Base-by-base conservation (phyloP, 179 eudicot genomes). In the Actinidia chinensis region DNA sequence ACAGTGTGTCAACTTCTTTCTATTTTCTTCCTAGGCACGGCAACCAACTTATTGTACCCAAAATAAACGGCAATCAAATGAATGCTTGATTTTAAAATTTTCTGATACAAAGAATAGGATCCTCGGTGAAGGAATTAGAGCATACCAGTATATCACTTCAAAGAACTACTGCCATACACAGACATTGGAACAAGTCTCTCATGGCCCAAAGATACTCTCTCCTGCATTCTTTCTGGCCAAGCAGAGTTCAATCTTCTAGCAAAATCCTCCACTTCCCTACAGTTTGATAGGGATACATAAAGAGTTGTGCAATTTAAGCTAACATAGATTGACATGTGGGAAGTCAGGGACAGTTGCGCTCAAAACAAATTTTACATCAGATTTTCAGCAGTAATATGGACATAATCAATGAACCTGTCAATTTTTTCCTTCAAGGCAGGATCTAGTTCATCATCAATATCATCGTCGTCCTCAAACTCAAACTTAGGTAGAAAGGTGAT, bases 351-450 rank as follows among this genome's bases (percentile, higher is more conserved):
- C 51, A 68, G 20, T 25, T 66, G 51, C 52, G 43, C 72, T 43
- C 8, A 43, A 15, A 33, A 52, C 20, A 33, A 23, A 10, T 18
- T 5, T 15, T 18, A 44, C 8, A 42, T n/a, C 10, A 44, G 48
- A 66, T 66, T 68, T 44, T 10, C 52, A 44, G 43, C 14, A 43
- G 25, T 43, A 23, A n/a, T 43, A 67, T 10, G 18, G 5, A 18
- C 28, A 44, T 9, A 44, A 68, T 10, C 65, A 83, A 36, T 84
- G 58, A 84, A 92, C 97, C 97, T 91, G 89, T 92, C 97, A 79
- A 92, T 84, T 79, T 92, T 83, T 84, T 91, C 95, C 88, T 85
- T 92, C 89, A 92, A 82, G 58, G 85, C 95, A 78, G 97, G 97
- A 88, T 92, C 97, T 79, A 92, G 81, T 75, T 87, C 95, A 44